Evolutionary conservation across 1,139 yeast genomes (phyloP).

Genomic region (Hansenula lynferdii): DNA sequence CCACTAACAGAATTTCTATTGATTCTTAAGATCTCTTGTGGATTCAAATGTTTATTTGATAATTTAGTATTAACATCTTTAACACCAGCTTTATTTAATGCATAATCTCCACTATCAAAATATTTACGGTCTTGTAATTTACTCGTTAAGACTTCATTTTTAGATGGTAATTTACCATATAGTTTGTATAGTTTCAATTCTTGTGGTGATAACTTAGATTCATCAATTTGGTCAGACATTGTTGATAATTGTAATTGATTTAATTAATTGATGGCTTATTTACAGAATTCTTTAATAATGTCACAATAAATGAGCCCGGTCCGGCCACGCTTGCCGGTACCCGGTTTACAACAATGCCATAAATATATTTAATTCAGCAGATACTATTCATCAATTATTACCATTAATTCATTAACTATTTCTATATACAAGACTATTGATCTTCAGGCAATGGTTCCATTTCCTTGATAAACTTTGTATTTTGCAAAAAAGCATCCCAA

Average conservation of each 20-base stretch:
- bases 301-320: no score
- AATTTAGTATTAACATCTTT: constrained; percentile 17
- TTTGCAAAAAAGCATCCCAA: neutral
- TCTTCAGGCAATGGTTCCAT: neutral
- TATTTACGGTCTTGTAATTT: constrained; percentile 86
- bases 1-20: constrained; percentile 6
- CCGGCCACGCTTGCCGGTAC: no score
- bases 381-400: no score
- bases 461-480: neutral
- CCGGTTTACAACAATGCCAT: no score
- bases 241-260: no score
- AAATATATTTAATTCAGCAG: no score
- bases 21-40: constrained; percentile 3
- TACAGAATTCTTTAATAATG: no score
- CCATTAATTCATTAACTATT: no score
- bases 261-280: no score
- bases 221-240: constrained; percentile 31
- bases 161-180: constrained; percentile 88
- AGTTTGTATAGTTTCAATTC: constrained; percentile 67
- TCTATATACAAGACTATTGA: no score
- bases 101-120: constrained; percentile 97
- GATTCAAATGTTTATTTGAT: constrained; percentile 10
- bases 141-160: constrained; percentile 74
- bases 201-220: constrained; percentile 58
- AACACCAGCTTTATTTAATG: constrained; percentile 70